These are phyloP conservation scores for Podosphaera leucotricha DNA, from an alignment of 2,329 filamentous ascomycete genomes.

Conservation along the genomic window DNA sequence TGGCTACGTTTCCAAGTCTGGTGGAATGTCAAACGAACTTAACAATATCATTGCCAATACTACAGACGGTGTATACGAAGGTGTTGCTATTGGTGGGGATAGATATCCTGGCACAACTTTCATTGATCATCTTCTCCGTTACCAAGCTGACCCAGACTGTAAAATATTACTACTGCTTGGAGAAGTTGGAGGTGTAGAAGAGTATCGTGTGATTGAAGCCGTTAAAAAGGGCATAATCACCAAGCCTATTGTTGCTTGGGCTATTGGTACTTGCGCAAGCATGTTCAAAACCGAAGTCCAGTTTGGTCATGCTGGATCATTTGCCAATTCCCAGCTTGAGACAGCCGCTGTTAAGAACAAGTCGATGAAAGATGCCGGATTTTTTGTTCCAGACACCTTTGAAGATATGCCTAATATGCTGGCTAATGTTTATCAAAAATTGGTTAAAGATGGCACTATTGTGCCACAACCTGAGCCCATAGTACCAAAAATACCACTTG, in stretches of 20 bases:
- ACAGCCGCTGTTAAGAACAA: constrained; percentile 94
- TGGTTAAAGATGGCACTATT: constrained; percentile 67
- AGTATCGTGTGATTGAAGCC: constrained; percentile 98
- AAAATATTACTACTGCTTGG: constrained; percentile 91
- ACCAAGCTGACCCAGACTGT: constrained; percentile 89
- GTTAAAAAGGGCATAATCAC: constrained; percentile 86
- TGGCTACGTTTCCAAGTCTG: constrained; percentile 98
- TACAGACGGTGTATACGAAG: constrained; percentile 96
- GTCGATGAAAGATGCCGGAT: constrained; percentile 82
- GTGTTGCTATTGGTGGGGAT: constrained; percentile 97
- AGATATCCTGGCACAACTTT: constrained; percentile 97
- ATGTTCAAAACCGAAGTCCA: constrained; percentile 99
- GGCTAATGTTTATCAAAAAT: constrained; percentile 63
- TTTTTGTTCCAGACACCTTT: constrained; percentile 87
- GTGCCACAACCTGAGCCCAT: constrained; percentile 69
- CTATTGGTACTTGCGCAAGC: constrained; percentile 95
- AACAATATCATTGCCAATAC: constrained; percentile 98
- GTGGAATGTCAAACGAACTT: constrained; percentile 99
- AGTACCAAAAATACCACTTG: constrained; percentile 96
- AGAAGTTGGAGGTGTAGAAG: constrained; percentile 97
- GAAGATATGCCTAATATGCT: constrained; percentile 73
- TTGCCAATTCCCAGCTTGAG: constrained; percentile 98
- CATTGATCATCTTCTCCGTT: constrained; percentile 93
- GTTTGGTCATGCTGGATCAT: constrained; percentile 95
- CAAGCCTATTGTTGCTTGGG: constrained; percentile 98